Conservation (phyloP, 352 stramenopile species). For the Halophytophthora batemanensis region DNA sequence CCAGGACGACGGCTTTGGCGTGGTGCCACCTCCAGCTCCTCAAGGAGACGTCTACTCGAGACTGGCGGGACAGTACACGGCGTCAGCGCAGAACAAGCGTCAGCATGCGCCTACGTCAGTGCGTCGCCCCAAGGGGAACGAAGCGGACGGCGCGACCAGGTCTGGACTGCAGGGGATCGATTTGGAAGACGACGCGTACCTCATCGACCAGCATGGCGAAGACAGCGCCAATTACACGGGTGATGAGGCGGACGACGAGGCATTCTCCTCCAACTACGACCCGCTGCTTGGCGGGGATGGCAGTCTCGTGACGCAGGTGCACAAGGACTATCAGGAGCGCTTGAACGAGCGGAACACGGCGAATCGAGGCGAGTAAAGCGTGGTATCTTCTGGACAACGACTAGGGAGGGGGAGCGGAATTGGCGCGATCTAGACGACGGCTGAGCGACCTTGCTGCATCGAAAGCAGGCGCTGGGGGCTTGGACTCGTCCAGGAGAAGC, state of each 20-base stretch:
- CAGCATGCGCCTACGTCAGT: constrained; percentile 33
- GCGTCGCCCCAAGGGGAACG: constrained; percentile 33
- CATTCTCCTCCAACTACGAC: constrained; percentile 47
- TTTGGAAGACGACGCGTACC: constrained; percentile 21
- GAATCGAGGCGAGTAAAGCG: constrained; percentile 8
- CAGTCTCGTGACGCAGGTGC: constrained; percentile 68
- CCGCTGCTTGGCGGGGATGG: constrained; percentile 51
- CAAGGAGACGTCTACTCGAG: constrained; percentile 78
- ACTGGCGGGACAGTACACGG: constrained; percentile 78
- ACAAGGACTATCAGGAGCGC: constrained; percentile 74
- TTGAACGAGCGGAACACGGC: constrained; percentile 46
- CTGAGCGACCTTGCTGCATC: constrained; percentile 5
- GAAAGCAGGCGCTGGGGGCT: too few relatives aligned
- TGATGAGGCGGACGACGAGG: constrained; percentile 47
- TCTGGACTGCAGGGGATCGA: constrained; percentile 13
- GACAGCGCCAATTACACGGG: constrained; percentile 30
- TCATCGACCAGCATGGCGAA: constrained; percentile 21
- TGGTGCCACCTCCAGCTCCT: constrained; percentile 49
- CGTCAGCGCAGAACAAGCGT: constrained; percentile 79
- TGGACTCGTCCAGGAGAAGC: too few relatives aligned
- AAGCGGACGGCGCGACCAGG: constrained; percentile 28
- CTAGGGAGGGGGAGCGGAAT: too few relatives aligned
- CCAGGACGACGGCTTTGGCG: constrained; percentile 13
- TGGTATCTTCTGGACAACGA: too few relatives aligned
- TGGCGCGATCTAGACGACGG: not conserved